Percentiles rank a stretch among this genome's conserved stretches.
Conservation (phyloP, 1,284 basidiomycete species). For the Melampsora americana region DNA sequence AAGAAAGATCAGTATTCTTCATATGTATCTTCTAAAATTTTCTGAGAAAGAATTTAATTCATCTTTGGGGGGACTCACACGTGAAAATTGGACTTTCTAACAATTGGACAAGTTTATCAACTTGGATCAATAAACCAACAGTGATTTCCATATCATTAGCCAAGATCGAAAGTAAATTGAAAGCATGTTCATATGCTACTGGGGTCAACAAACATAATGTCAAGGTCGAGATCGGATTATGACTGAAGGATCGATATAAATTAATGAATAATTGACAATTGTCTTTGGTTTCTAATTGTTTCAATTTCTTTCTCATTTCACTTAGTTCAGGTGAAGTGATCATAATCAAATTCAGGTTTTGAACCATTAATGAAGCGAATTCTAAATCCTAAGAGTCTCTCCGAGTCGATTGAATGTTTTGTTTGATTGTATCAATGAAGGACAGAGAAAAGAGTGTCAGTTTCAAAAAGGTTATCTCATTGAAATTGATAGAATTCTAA, state of each 20-base stretch:
- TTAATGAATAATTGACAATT: constrained; percentile 88
- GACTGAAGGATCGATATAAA: constrained; percentile 95
- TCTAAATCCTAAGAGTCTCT: constrained; percentile 72
- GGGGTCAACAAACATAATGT: constrained; percentile 92
- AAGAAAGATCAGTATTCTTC: not conserved
- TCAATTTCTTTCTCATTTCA: constrained; percentile 86
- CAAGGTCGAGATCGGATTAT: constrained; percentile 94
- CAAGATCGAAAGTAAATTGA: constrained; percentile 95
- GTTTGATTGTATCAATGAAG: not conserved
- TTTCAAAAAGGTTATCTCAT: not conserved
- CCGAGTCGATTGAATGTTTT: not conserved
- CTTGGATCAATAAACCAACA: constrained; percentile 87
- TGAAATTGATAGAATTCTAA: not conserved
- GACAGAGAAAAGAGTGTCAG: constrained; percentile 1
- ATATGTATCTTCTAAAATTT: not conserved
- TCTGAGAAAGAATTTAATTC: too few species aligned
- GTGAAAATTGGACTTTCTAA: constrained; percentile 99
- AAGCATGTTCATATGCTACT: constrained; percentile 91
- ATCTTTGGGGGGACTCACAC: too few species aligned
- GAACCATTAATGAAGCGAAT: constrained; percentile 93
- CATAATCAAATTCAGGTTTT: constrained; percentile 93
- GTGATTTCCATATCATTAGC: constrained; percentile 89
- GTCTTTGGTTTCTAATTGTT: constrained; percentile 92
- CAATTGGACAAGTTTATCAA: constrained; percentile 96
- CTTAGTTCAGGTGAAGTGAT: constrained; percentile 92